Evolutionary conservation across 179 eudicot genomes (phyloP).

Genomic region (Beta lomatogona): DNA sequence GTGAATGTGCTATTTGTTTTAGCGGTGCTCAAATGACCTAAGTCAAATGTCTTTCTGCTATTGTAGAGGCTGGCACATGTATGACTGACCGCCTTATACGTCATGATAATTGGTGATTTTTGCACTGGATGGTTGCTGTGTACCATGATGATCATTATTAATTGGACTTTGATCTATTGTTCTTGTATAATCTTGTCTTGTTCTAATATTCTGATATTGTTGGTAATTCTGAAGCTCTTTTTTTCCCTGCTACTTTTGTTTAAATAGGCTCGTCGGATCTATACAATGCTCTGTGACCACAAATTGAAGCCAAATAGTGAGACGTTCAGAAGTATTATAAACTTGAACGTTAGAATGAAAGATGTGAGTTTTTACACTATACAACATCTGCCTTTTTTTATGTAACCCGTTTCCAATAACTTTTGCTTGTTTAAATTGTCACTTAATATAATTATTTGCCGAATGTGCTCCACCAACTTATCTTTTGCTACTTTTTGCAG

Average conservation of each 20-base stretch:
- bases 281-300: constrained; percentile 49
- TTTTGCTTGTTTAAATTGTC: not conserved
- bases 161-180: not conserved
- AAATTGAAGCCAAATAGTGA: constrained; percentile 60
- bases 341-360: constrained; percentile 67
- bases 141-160: not conserved
- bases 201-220: not conserved
- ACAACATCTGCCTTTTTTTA: not conserved
- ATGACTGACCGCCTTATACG: not conserved
- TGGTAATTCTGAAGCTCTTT: constrained; percentile 19
- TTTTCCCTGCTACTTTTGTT: constrained; percentile 17
- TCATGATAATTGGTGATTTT: not conserved
- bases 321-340: constrained; percentile 76
- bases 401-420: not conserved
- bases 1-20: not conserved
- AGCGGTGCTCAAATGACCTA: not conserved
- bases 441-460: too few relatives aligned
- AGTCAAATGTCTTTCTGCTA: constrained; percentile 10
- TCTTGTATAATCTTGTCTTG: not conserved
- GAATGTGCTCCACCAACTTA: not conserved
- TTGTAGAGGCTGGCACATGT: not conserved
- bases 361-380: constrained; percentile 62
- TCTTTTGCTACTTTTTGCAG: constrained; percentile 43
- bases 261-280: constrained; percentile 68
- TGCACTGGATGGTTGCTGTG: constrained; percentile 5